Conservation (phyloP, 1,284 basidiomycete species). For the Cryptococcus sp. region DNA sequence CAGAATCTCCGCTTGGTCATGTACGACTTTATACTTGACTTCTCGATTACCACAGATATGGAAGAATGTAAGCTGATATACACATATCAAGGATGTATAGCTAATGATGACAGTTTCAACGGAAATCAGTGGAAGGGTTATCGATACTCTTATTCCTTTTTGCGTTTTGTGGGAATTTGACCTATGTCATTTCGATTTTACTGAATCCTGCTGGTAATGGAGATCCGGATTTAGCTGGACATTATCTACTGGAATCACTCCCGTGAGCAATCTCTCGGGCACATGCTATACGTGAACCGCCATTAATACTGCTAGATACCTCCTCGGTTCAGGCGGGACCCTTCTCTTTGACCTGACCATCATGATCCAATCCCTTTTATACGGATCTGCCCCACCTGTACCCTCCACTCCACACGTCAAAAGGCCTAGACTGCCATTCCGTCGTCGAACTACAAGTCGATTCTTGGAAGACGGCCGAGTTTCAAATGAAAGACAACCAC, state of each 20-base stretch:
- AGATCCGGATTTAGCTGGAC: conserved; percentile 24
- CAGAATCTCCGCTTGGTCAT: conserved; percentile 84
- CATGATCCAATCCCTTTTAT: conserved; percentile 59
- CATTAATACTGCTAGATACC: conserved; percentile 55
- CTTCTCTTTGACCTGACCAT: conserved; percentile 86
- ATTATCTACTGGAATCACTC: conserved; percentile 44
- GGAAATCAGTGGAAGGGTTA: conserved; percentile 89
- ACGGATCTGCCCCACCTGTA: conserved; percentile 47
- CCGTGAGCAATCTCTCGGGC: conserved; percentile 28
- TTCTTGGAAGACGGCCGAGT: no score
- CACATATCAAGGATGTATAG: neutral
- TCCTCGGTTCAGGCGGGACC: conserved; percentile 81
- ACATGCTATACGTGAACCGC: neutral
- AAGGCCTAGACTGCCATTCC: neutral
- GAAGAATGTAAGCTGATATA: conserved; percentile 73
- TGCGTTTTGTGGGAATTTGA: conserved; percentile 83
- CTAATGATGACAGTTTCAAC: conserved; percentile 59
- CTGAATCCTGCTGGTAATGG: conserved; percentile 34
- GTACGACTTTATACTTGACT: conserved; percentile 84
- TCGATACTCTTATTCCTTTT: conserved; percentile 89
- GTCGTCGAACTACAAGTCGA: no score
- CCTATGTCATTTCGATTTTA: conserved; percentile 82
- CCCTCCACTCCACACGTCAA: neutral
- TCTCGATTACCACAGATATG: conserved; percentile 90
- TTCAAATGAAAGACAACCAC: no score